These are phyloP conservation scores for Heterobasidion irregulare DNA, from an alignment of 1,284 basidiomycete genomes.

Conservation along the genomic window DNA sequence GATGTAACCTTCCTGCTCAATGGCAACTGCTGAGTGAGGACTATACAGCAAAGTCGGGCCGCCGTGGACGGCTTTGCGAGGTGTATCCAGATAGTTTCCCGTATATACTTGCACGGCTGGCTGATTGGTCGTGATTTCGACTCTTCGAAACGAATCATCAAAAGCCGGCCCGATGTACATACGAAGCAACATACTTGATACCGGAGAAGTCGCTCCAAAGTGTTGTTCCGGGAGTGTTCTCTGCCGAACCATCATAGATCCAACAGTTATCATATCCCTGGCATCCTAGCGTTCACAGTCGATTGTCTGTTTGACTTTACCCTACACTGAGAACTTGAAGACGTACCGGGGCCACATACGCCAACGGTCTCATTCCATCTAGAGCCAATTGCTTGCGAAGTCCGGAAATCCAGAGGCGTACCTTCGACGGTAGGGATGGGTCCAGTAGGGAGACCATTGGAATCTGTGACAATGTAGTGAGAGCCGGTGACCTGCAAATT, in stretches of 20 bases:
- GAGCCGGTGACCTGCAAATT: constrained; percentile 33
- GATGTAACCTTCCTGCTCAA: constrained; percentile 49
- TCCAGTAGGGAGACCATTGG: constrained; percentile 42
- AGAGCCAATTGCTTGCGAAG: constrained; percentile 28
- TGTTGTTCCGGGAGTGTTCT: constrained; percentile 13
- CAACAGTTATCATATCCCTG: constrained; percentile 37
- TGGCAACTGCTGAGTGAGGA: constrained; percentile 39
- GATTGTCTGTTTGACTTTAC: background rate
- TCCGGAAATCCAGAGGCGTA: constrained; percentile 39
- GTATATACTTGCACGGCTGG: constrained; percentile 43
- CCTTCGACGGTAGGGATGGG: constrained; percentile 29
- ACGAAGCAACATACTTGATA: constrained; percentile 27
- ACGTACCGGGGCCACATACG: constrained; percentile 29
- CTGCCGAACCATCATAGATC: constrained; percentile 32
- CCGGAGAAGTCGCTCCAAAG: constrained; percentile 40
- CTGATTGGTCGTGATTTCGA: constrained; percentile 44
- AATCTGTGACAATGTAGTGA: constrained; percentile 35
- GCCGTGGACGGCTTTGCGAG: constrained; percentile 43
- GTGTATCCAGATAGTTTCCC: constrained; percentile 33
- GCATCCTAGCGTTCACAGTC: constrained; percentile 16
- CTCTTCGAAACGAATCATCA: constrained; percentile 17
- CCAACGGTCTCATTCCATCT: constrained; percentile 32
- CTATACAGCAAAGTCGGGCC: constrained; percentile 35
- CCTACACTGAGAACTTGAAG: background rate
- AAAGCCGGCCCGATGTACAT: background rate